Base-by-base conservation (phyloP, 2,329 filamentous ascomycete genomes). In the Alternaria novae-zelandiae region DNA sequence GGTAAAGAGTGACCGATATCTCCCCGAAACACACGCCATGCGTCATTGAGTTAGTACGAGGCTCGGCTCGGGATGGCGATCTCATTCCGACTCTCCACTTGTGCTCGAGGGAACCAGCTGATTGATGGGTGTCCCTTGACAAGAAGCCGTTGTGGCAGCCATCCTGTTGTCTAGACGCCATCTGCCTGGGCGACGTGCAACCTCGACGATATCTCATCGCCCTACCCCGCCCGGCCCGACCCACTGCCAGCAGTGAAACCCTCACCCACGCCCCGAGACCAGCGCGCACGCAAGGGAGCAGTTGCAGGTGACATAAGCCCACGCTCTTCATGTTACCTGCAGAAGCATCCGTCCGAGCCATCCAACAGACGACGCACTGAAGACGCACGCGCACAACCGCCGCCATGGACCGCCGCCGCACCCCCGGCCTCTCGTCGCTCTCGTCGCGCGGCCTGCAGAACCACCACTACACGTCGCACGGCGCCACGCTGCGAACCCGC, bases 401-500 rank as follows among this genome's bases (percentile, higher is more conserved):
- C 65, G 65, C 56, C 28, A 84, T 84, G 82, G 77, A 82, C 63
- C 81, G 79, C 61, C 90, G 91, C 73, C 93, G 93, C 82, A 93
- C 93, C 68, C 93, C 97, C 64, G 95, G 95, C 74, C 89, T 98
- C 61, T 94, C 91, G 30, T 94, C 94, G 20, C 72, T 78, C 58
- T 91, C 90, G 28, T 69, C 74, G 11, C 74, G 71, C 9, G 74
- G 76, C 58, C 89, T 97, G 67, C 92, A 94, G 10, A 92, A 91
- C 26, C 92, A 94, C 57, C 94, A 96, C 74, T 98, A 95, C 83
- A 94, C 94, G 63, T 91, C 89, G 25, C 95, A 97, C 85, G 96
- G 96, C 77, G 92, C 90, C 66, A 90, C 88, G 54, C 89, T 99
- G n/a, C 93, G 94, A 67, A 91, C 88, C 61, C 89, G 89, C 72